Evolutionary conservation across 805 yeast genomes (phyloP).

Genomic region (Schwanniomyces vanrijiae): DNA sequence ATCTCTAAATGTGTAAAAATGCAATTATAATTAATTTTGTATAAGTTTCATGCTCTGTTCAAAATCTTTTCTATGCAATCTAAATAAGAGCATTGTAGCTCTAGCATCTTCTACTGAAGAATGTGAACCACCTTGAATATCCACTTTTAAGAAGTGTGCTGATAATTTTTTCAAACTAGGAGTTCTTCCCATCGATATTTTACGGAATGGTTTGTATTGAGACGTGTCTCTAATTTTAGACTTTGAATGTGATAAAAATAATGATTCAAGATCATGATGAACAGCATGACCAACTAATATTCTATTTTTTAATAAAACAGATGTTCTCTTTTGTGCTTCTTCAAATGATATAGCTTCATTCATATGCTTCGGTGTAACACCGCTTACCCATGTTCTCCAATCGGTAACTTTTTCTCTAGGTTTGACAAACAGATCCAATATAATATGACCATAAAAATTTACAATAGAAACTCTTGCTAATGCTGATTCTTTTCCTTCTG

Average conservation of each 20-base stretch:
- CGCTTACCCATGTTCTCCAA: slow-evolving; percentile 93
- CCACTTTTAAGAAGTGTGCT: slow-evolving; percentile 52
- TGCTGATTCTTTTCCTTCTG: slow-evolving; percentile 65
- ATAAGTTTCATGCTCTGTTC: slow-evolving; percentile 36
- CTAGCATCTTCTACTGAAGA: slow-evolving; percentile 90
- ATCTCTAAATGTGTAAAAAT: not conserved
- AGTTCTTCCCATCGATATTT: slow-evolving; percentile 61
- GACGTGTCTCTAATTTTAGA: slow-evolving; percentile 73
- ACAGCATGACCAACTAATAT: slow-evolving; percentile 85
- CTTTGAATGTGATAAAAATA: slow-evolving; percentile 68
- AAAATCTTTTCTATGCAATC: slow-evolving; percentile 60
- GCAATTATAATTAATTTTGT: not conserved
- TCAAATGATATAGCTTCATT: slow-evolving; percentile 62
- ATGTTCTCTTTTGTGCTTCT: slow-evolving; percentile 61
- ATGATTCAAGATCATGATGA: slow-evolving; percentile 70
- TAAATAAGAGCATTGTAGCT: slow-evolving; percentile 81
- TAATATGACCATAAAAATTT: slow-evolving; percentile 70
- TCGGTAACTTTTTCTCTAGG: slow-evolving; percentile 79
- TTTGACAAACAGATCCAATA: slow-evolving; percentile 72
- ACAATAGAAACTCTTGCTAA: slow-evolving; percentile 88
- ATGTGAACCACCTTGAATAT: slow-evolving; percentile 75
- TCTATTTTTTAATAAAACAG: slow-evolving; percentile 52
- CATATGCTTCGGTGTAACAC: slow-evolving; percentile 73
- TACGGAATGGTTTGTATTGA: slow-evolving; percentile 54
- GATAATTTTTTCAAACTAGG: slow-evolving; percentile 73